Base-by-base conservation (phyloP, 768 basidiomycete genomes). In the Lepiota subincarnata region DNA sequence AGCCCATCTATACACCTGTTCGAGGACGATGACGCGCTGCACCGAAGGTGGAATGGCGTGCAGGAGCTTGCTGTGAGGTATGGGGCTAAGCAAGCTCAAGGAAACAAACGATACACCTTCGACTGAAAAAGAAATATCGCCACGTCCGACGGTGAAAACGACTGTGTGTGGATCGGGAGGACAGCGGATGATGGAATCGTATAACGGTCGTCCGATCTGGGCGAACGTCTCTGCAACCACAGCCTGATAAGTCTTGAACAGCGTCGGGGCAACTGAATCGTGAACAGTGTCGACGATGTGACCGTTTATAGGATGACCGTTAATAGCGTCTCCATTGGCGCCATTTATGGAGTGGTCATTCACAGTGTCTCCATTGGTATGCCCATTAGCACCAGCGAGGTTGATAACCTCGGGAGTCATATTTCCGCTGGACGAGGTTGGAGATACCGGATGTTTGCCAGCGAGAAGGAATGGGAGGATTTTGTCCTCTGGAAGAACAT, bases 1-100 rank as follows among this genome's bases (percentile, higher is more conserved):
- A n/a, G 79, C 77, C 80, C 87, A 90, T 58, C 72, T 75, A 61
- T 78, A 77, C 6, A 88, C 72, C 66, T 94, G 92, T 64, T 96
- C 94, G 10, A 95, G 77, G 14, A 95, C 85, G 54, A 95, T 72
- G 50, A 96, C 79, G 18, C 81, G 83, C 13, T 76, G 78, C 24
- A 78, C 80, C 1, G 84, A 82, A 0, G 71, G 56, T 10, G 92
- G 86, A 31, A 96, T 78, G 34, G 73, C 75, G 36, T 66, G 68
- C 41, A 84, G 69, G 31, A 96, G 71, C 26, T 73, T 74, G 38
- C 79, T 74, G 2, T 79, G 63, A 4, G 83, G 89, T 8, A 94
- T 70, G 8, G 94, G 94, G 57, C 78, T 82, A 57, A 90, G 71
- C 8, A 96, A 76, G 26, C 80, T 74, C 38, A 92, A 65, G 24